phyloP scores from a whole-genome alignment of 768 basidiomycete species.

The Strobilomyces dryophilus region DNA sequence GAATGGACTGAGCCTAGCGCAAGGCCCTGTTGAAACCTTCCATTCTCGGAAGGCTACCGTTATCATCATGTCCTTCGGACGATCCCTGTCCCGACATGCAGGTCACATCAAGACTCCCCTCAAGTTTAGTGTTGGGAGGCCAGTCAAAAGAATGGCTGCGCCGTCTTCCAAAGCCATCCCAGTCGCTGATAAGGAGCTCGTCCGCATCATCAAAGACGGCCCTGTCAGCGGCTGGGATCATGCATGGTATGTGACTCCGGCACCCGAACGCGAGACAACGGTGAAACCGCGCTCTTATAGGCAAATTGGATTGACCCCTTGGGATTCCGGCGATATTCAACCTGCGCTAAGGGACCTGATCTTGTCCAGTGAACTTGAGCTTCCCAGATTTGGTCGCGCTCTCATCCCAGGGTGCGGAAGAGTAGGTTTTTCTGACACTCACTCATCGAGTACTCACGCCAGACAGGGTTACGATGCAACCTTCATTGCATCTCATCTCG shows the following conservation, averaged over 20 bases:
- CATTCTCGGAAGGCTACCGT: neutral
- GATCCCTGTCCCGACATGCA: neutral
- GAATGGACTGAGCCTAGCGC: too few species aligned
- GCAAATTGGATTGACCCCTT: constrained; percentile 52
- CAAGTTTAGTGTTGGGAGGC: neutral
- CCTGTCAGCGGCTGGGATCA: constrained; percentile 19
- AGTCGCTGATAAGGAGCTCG: constrained; percentile 3
- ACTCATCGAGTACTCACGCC: neutral
- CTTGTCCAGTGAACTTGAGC: constrained; percentile 39
- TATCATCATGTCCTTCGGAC: neutral
- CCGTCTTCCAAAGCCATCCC: neutral
- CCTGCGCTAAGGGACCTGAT: constrained; percentile 53
- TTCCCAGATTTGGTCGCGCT: constrained; percentile 42
- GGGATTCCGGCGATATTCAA: constrained; percentile 56
- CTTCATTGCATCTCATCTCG: constrained; percentile 14
- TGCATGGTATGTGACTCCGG: constrained; percentile 11
- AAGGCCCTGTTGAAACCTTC: neutral
- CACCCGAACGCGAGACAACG: neutral
- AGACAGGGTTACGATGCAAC: constrained; percentile 19
- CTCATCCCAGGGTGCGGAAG: constrained; percentile 59
- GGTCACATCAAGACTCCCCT: neutral
- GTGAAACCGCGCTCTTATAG: constrained; percentile 23
- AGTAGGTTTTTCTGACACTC: constrained; percentile 14
- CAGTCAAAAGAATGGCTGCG: neutral
- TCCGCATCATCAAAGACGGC: constrained; percentile 8